Evolutionary conservation across 2,329 filamentous ascomycete genomes (phyloP), one percentile per base, ranked within the genome.

Genomic region (Colletotrichum brevisporum): DNA sequence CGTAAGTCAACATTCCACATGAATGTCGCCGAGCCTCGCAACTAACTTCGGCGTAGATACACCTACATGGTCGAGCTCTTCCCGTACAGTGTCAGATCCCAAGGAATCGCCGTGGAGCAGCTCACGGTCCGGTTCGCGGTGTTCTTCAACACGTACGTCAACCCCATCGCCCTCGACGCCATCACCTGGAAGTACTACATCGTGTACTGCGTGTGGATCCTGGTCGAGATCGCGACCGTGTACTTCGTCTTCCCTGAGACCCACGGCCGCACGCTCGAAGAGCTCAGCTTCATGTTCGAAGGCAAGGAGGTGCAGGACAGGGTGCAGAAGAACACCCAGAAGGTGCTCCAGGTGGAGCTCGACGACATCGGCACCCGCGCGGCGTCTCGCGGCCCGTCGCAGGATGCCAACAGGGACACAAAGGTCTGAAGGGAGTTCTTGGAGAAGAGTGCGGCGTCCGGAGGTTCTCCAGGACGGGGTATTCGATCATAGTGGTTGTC

Each of bases 221-320:
- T 76, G 2, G 80, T 83, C 43, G 81, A 84, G 73, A 76, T 83
- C 48, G 62, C 54, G 27, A 73, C 80, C 89, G 91, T 96, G 58
- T 96, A 91, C 81, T 92, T 94, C 79, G 86, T 95, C 71, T 97
- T 95, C 78, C 93, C 94, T 10, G 94, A 97, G 81, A 97, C 94
- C 0, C 92, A 91, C 70, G 94, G 94, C 69, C 87, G 94, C 65
- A 91, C 92, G 60, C 83, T 96, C 26, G 93, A 96, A 82, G 93
- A 96, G 58, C 75, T 83, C 53, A 73, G 80, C 2, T 83, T 83
- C 73, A 73, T 73, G 65, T 73, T 72, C 36, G 71, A 72, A 43
- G 62, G 65, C 39, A 71, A 70, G 26, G 69, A 71, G 43, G 58
- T 72, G 18, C 52, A 57, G 45, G 67, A 70, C 4, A 71, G 59